Conservation (phyloP, 78 protist species). For the Cavenderia fasciculata region DNA sequence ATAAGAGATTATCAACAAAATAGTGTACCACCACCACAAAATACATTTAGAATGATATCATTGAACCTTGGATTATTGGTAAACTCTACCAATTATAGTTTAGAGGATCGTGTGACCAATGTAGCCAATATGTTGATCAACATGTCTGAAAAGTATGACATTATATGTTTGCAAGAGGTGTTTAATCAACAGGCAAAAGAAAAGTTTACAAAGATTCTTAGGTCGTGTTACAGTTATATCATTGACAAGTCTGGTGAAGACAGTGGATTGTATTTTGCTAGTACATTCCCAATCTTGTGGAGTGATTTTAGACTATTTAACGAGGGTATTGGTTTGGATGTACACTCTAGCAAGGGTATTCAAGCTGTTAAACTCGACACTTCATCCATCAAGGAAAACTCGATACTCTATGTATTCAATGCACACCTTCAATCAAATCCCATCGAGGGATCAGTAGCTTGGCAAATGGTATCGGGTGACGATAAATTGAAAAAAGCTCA, state of each 20-base stretch:
- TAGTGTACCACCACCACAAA: not conserved
- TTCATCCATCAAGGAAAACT: conserved; percentile 23
- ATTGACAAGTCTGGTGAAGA: conserved; percentile 41
- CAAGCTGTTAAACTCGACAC: conserved; percentile 69
- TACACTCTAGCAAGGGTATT: conserved; percentile 44
- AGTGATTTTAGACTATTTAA: conserved; percentile 51
- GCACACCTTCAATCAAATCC: conserved; percentile 66
- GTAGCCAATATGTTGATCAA: conserved; percentile 40
- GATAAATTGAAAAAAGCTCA: conserved; percentile 65
- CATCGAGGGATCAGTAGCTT: conserved; percentile 36
- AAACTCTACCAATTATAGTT: not conserved
- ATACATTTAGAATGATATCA: not conserved
- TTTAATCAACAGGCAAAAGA: conserved; percentile 30
- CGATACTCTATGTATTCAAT: conserved; percentile 60
- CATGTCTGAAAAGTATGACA: conserved; percentile 55
- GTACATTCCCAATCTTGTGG: conserved; percentile 65
- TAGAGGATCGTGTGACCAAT: conserved; percentile 8
- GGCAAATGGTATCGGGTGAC: conserved; percentile 76
- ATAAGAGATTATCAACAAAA: not conserved
- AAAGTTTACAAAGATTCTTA: not conserved
- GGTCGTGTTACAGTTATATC: conserved; percentile 17
- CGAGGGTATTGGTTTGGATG: conserved; percentile 65
- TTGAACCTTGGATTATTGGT: conserved; percentile 1
- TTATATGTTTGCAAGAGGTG: conserved; percentile 41
- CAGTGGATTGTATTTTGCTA: conserved; percentile 59